Evolutionary conservation across 129 eudicot genomes (phyloP), one percentile per base, ranked within the genome.

Genomic region (Helianthus tuberosus): DNA sequence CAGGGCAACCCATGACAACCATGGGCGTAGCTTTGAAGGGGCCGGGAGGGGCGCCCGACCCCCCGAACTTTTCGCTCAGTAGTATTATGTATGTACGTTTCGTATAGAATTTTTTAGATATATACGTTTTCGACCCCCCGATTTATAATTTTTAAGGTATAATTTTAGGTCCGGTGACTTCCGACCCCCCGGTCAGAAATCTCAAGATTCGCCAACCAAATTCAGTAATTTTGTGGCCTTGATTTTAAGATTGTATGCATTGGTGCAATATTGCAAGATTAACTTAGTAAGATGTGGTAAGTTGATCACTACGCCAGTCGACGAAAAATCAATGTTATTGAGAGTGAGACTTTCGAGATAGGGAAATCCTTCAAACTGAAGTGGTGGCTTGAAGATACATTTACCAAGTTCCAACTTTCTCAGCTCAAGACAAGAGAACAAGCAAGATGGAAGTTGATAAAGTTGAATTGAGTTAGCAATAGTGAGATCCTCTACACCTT

Each of bases 341-440:
- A 82, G 51, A 52, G 1, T 2, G 48, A 73, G 64, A 47, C 11
- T 1, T 35, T 47, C 32, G 32, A 76, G 74, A 76, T n/a, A 10
- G 49, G 17, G 53, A 68, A 55, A 58, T 46, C 62, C 69, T 77
- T 36, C 17, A 50, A 69, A 38, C 51, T 39, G 14, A 60, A 14
- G 43, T 17, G 81, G 76, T 49, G 69, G 53, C 8, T 25, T 76
- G 32, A 68, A 57, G n/a, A 61, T 5, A 32, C 52, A 77, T 1
- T 11, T 67, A 1, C 3, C 2, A 9, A 68, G 49, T 59, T 1
- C 0, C 38, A 77, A 58, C 5, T 3, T 69, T 48, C 59, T 68
- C 69, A 77, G 69, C n/a, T 47, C 29, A 15, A 15, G 41, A 59
- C 63, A 77, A 12, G 62, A 48, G 12, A 43, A 68, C n/a, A 77